Conservation (phyloP, 495 filamentous ascomycete species). For the Aspergillus bridgeri region DNA sequence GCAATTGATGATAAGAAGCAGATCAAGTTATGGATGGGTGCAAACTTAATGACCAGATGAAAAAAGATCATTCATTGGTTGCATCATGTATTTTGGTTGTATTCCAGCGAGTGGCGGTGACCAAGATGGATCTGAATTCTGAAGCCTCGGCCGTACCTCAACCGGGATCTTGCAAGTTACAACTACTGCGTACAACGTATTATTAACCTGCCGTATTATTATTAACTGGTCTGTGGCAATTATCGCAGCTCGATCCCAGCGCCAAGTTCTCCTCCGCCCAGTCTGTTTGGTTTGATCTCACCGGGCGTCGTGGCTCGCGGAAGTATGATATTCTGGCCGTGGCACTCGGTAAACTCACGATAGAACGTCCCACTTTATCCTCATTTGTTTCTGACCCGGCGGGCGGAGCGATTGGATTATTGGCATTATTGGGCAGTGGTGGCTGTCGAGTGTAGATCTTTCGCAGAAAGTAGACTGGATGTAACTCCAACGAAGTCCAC, state of each 20-base stretch:
- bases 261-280: background rate
- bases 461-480: background rate
- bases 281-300: background rate
- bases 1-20: background rate
- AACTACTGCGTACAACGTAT: no score
- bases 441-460: conserved; percentile 2
- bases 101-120: conserved; percentile 8
- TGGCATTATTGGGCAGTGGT: background rate
- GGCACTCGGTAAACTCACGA: background rate
- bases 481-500: background rate
- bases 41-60: background rate
- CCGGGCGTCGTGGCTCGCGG: no score
- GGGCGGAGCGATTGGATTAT: background rate
- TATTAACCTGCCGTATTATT: no score
- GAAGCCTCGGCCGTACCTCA: conserved; percentile 2
- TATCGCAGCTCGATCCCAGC: background rate
- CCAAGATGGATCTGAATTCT: conserved; percentile 2
- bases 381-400: background rate
- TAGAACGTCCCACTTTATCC: background rate
- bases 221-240: background rate
- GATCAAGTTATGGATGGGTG: background rate
- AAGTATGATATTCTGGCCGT: no score
- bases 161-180: background rate
- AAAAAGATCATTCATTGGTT: background rate
- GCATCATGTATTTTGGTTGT: background rate